Base-by-base conservation (phyloP, 495 filamentous ascomycete species). In the Lepraria neglecta region DNA sequence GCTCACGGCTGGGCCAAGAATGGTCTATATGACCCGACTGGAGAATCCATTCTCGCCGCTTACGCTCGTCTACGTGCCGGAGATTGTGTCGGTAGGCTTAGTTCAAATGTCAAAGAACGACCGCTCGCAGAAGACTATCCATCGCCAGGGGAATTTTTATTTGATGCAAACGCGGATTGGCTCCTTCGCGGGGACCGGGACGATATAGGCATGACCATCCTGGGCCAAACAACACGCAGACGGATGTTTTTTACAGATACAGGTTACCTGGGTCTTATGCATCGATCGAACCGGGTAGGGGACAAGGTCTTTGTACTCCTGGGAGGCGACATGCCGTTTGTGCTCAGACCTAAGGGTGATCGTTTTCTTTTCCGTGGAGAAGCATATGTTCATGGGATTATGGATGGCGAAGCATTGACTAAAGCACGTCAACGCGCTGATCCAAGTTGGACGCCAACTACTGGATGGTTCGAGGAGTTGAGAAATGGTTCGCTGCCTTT, bases 311-410 rank as follows among this genome's bases (percentile, higher is more conserved):
- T 21, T 24, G 46, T 48, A 24, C 46, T 48, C 19, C 21, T 48
- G 14, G 27, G 48, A 15, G 27, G 48, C 28, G 48, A 52, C 1
- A 19, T 48, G 24, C 52, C 55, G 6, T 62, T 45, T 17, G 53
- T 57, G 27, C 40, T 62, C 7, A 33, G 40, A 17, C 46, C 42
- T 21, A 43, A 46, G 38, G 19, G 11, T 11, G 31, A 21, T 15
- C 33, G 28, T 15, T 60, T 52, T 24, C 4, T 19, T 2, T 60
- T 28, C 30, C 28, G 31, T 28, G 61, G 45, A 44, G 57, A 64
- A 6, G 30, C 33, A 30, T 64, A 64, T 60, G 33, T 60, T 12
- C 45, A 64, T 54, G 56, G 45, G 38, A 24, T 60, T 19, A 60
- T 60, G 61, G 61, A 64, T 30, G 61, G 56, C 31, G 28, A 61